These are phyloP conservation scores for Acorus gramineus DNA, from an alignment of 106 monocot species.

Conservation along the genomic window DNA sequence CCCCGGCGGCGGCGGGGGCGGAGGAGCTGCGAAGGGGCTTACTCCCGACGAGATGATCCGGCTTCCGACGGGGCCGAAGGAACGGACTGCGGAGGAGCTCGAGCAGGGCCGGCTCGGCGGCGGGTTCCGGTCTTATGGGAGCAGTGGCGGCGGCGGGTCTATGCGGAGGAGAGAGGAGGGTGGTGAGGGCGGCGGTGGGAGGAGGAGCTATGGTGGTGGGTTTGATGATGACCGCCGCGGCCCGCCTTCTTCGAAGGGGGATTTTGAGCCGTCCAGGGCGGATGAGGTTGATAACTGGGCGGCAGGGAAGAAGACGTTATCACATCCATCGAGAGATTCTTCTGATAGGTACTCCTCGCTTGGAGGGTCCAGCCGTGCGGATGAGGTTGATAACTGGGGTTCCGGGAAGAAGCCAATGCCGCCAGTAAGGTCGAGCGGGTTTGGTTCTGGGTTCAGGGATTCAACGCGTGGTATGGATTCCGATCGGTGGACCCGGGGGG, in stretches of 20 bases:
- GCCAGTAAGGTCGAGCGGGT: slow-evolving; percentile 18
- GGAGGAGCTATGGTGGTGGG: slow-evolving; percentile 30
- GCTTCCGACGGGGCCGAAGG: slow-evolving; percentile 76
- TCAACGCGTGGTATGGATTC: slow-evolving; percentile 29
- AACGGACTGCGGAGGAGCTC: slow-evolving; percentile 74
- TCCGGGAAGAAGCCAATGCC: slow-evolving; percentile 45
- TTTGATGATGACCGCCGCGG: slow-evolving; percentile 47
- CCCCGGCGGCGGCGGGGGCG: slow-evolving; percentile 11
- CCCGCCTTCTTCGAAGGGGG: slow-evolving; percentile 15
- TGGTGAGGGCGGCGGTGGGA: slow-evolving; percentile 7
- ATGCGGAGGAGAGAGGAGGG: slow-evolving; percentile 20
- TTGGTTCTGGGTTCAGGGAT: slow-evolving; percentile 55
- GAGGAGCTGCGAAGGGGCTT: slow-evolving; percentile 26
- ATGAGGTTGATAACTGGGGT: slow-evolving; percentile 65
- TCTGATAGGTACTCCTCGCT: slow-evolving; percentile 41
- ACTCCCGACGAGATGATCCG: slow-evolving; percentile 53
- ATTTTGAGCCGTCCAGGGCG: slow-evolving; percentile 60
- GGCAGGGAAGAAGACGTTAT: slow-evolving; percentile 43
- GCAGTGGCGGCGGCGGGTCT: slow-evolving; percentile 5
- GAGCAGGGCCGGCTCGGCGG: slow-evolving; percentile 51
- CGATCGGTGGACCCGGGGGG: slow-evolving; percentile 56
- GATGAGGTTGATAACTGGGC: slow-evolving; percentile 89
- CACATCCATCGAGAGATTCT: slow-evolving; percentile 15
- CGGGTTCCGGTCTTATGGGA: slow-evolving; percentile 60
- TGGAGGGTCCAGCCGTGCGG: slow-evolving; percentile 38